Evolutionary conservation across 2,329 filamentous ascomycete species (phyloP).

Genomic region (Colletotrichum musicola): DNA sequence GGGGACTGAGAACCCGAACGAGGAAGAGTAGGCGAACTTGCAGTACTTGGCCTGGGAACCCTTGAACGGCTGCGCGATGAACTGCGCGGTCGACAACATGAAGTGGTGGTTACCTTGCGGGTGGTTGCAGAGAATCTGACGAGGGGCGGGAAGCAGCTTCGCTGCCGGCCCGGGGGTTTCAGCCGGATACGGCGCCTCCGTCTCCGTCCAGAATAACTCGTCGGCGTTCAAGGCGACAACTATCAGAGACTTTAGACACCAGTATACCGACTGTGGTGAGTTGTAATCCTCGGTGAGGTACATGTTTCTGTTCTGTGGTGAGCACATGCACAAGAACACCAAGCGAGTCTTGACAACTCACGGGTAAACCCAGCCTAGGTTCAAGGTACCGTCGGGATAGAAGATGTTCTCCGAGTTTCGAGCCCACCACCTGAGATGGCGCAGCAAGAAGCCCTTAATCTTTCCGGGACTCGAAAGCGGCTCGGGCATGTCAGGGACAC

Average conservation of each 20-base stretch:
- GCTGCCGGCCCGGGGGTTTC: neutral
- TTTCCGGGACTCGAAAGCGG: conserved; percentile 53
- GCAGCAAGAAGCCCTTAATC: conserved; percentile 62
- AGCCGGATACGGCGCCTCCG: conserved; percentile 49
- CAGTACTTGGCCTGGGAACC: conserved; percentile 58
- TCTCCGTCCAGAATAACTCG: conserved; percentile 59
- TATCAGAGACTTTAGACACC: conserved; percentile 65
- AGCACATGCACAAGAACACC: neutral
- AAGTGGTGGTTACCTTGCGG: conserved; percentile 54
- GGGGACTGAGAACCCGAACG: conserved; percentile 60
- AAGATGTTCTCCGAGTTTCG: conserved; percentile 57
- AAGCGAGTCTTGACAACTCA: conserved; percentile 26
- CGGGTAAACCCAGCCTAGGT: conserved; percentile 56
- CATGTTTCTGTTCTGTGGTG: conserved; percentile 54
- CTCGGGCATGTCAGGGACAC: conserved; percentile 51
- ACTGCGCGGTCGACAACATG: conserved; percentile 55
- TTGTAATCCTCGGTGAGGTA: conserved; percentile 69
- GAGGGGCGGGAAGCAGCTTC: conserved; percentile 44
- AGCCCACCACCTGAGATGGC: conserved; percentile 65
- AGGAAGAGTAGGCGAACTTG: conserved; percentile 63
- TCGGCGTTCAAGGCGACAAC: conserved; percentile 50
- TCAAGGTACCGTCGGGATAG: conserved; percentile 61
- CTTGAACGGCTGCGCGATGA: conserved; percentile 53
- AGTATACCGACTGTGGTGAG: conserved; percentile 67
- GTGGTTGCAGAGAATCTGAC: conserved; percentile 60